phyloP scores from a whole-genome alignment of 352 stramenopile species.

The Phytophthora cactorum region DNA sequence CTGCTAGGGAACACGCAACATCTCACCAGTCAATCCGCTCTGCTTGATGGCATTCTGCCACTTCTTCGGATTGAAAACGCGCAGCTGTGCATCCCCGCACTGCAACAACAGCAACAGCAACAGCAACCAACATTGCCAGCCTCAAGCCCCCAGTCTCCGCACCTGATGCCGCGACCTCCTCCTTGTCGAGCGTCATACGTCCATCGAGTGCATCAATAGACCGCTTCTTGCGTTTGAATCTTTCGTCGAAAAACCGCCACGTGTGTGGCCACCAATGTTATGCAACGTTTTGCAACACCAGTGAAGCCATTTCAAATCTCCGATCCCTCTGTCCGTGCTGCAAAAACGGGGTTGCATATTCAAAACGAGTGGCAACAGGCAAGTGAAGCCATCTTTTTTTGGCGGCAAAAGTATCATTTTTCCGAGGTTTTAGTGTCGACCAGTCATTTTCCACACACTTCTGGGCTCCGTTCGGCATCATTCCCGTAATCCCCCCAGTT shows the following conservation, averaged over 20 bases:
- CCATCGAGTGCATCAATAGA: conserved; percentile 13
- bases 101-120: conserved; percentile 17
- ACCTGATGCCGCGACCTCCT: conserved; percentile 14
- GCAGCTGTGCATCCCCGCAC: conserved; percentile 12
- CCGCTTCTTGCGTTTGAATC: not conserved
- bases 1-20: conserved; percentile 23
- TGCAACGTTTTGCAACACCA: not conserved
- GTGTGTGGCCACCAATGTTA: conserved; percentile 1
- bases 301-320: conserved; percentile 39
- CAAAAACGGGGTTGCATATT: conserved; percentile 10
- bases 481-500: conserved; percentile 32
- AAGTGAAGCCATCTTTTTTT: conserved; percentile 29
- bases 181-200: not conserved
- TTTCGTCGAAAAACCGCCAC: conserved; percentile 1
- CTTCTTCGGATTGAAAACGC: conserved; percentile 29
- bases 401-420: conserved; percentile 34
- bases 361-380: conserved; percentile 15
- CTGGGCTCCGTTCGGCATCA: conserved; percentile 11
- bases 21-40: conserved; percentile 27
- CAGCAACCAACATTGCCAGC: not conserved
- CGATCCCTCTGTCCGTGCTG: no score
- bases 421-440: conserved; percentile 30
- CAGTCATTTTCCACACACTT: conserved; percentile 39
- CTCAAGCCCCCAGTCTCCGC: not conserved
- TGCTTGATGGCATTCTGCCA: conserved; percentile 29